phyloP scores from a whole-genome alignment of 352 stramenopile genomes.

The Globisporangium viniferum region DNA sequence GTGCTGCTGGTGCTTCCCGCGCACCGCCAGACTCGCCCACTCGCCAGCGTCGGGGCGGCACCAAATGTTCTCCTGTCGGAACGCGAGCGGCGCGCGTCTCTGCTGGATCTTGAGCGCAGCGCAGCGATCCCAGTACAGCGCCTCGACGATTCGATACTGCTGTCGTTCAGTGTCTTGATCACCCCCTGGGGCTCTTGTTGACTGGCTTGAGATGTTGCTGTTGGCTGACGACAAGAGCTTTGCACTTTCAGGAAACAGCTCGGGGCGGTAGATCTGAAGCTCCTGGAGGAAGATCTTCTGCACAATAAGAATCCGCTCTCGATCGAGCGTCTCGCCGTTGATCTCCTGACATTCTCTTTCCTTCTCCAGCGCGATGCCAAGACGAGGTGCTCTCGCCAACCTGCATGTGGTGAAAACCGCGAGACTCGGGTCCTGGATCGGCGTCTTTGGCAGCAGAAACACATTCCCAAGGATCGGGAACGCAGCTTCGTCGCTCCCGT shows the following conservation, averaged over 20 bases:
- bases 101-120: constrained; percentile 63
- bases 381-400: constrained; percentile 20
- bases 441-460: constrained; percentile 62
- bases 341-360: constrained; percentile 20
- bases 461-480: constrained; percentile 73
- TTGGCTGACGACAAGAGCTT: constrained; percentile 1
- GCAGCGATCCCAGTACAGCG: constrained; percentile 84
- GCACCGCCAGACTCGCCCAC: constrained; percentile 57
- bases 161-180: neutral
- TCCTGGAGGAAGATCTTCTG: constrained; percentile 62
- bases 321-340: constrained; percentile 34
- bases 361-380: constrained; percentile 13
- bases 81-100: constrained; percentile 35
- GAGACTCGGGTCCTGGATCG: constrained; percentile 56
- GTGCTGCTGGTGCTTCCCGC: constrained; percentile 60
- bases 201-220: constrained; percentile 5
- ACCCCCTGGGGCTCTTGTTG: neutral
- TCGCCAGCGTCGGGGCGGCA: constrained; percentile 70
- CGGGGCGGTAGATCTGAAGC: constrained; percentile 53
- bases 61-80: constrained; percentile 56
- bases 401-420: constrained; percentile 41
- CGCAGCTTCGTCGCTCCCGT: constrained; percentile 22
- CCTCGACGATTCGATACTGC: constrained; percentile 44
- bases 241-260: constrained; percentile 22
- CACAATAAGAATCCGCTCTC: constrained; percentile 44